phyloP scores from a whole-genome alignment of 306 rosid genomes.

The Medicago ruthenica region DNA sequence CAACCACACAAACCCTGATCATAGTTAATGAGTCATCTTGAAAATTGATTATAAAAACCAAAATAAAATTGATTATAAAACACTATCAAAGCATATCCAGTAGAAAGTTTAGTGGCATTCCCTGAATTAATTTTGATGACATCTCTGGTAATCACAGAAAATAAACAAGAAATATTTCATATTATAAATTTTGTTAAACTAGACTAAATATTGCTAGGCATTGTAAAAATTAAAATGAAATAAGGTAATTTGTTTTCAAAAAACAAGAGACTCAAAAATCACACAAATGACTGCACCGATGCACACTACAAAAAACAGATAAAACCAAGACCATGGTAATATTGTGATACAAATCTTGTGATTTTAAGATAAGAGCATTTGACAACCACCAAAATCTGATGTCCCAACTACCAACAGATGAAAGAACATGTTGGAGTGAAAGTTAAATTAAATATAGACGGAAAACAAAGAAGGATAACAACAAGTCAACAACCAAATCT shows the following conservation, averaged over 20 bases:
- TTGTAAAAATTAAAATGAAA: conserved; percentile 23
- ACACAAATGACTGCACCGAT: not conserved
- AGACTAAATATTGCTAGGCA: conserved; percentile 21
- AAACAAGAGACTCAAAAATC: conserved; percentile 17
- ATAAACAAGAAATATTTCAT: conserved; percentile 5
- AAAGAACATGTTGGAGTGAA: conserved; percentile 19
- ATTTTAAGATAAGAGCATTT: conserved; percentile 27
- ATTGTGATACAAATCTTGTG: conserved; percentile 7
- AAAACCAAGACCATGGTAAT: conserved; percentile 22
- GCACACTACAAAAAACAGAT: conserved; percentile 23
- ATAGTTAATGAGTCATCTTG: too few relatives aligned
- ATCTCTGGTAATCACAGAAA: not conserved
- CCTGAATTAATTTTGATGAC: too few relatives aligned
- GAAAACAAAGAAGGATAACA: not conserved
- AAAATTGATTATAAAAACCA: too few relatives aligned
- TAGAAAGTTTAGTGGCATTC: too few relatives aligned
- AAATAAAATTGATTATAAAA: too few relatives aligned
- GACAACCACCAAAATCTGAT: conserved; percentile 44
- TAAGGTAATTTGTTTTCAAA: not conserved
- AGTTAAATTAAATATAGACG: conserved; percentile 6
- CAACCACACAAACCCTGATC: too few relatives aligned
- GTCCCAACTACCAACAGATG: conserved; percentile 31
- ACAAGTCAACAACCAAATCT: not conserved
- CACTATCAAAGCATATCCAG: too few relatives aligned
- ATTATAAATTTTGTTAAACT: conserved; percentile 21